Evolutionary conservation across 352 stramenopile genomes (phyloP).

Genomic region (Pythium folliculosum): DNA sequence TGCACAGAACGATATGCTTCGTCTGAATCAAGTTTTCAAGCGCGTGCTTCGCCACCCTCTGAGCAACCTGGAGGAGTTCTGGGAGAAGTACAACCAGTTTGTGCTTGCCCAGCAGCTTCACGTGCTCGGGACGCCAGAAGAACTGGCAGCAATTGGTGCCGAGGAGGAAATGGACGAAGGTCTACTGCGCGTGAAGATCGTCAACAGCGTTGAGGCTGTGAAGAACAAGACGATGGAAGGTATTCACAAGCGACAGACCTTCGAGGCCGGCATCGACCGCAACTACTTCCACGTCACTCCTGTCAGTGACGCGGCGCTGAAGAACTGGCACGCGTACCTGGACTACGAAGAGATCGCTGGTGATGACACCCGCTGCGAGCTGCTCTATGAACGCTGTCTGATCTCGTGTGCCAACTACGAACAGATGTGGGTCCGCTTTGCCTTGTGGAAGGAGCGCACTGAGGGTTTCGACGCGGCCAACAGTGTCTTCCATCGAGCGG

Average conservation of each 20-base stretch:
- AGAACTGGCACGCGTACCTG: slow-evolving; percentile 81
- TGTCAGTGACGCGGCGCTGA: slow-evolving; percentile 60
- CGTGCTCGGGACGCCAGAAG: slow-evolving; percentile 59
- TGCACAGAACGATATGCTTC: slow-evolving; percentile 79
- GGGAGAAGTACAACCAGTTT: slow-evolving; percentile 88
- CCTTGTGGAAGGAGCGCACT: slow-evolving; percentile 56
- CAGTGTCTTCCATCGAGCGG: slow-evolving; percentile 60
- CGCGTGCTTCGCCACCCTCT: slow-evolving; percentile 70
- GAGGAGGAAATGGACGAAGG: slow-evolving; percentile 79
- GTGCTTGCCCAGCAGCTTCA: slow-evolving; percentile 71
- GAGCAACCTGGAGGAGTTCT: slow-evolving; percentile 81
- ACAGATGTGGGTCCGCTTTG: slow-evolving; percentile 77
- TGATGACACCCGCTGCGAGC: slow-evolving; percentile 52
- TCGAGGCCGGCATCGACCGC: slow-evolving; percentile 77
- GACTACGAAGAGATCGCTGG: slow-evolving; percentile 73
- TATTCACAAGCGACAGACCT: slow-evolving; percentile 63
- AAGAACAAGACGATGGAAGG: slow-evolving; percentile 74
- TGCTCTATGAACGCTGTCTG: slow-evolving; percentile 77
- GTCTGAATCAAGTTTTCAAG: slow-evolving; percentile 82
- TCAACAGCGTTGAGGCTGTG: slow-evolving; percentile 68
- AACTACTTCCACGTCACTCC: slow-evolving; percentile 84
- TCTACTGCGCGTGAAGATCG: slow-evolving; percentile 77
- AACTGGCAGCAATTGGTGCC: slow-evolving; percentile 54
- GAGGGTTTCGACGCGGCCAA: slow-evolving; percentile 64
- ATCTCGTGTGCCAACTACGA: slow-evolving; percentile 87